A percentile compares a stretch with the other conserved stretches of the same genome.
Conservation (phyloP, 768 basidiomycete species). For the Kwoniella mangroviensis region DNA sequence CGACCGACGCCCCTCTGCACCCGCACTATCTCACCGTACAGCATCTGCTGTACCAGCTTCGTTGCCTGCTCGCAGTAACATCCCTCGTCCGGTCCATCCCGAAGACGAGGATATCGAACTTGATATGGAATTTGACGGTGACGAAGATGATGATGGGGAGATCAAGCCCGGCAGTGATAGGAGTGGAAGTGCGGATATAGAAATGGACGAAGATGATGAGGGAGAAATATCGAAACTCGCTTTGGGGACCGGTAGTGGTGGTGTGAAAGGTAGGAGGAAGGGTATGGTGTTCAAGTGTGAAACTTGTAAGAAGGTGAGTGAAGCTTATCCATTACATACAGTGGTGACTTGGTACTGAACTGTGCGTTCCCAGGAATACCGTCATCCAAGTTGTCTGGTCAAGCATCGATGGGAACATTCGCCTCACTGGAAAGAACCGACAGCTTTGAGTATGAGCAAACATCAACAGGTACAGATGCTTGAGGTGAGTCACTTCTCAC, state of each 20-base stretch:
- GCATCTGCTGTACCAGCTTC: slow-evolving; percentile 41
- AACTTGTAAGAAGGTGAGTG: slow-evolving; percentile 83
- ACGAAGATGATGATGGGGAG: slow-evolving; percentile 41
- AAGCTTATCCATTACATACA: slow-evolving; percentile 7
- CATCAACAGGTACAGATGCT: slow-evolving; percentile 97
- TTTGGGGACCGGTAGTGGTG: slow-evolving; percentile 55
- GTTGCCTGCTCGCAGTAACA: slow-evolving; percentile 29
- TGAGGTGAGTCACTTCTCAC: slow-evolving; percentile 65
- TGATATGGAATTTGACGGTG: slow-evolving; percentile 49
- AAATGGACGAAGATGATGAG: slow-evolving; percentile 49
- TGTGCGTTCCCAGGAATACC: slow-evolving; percentile 55
- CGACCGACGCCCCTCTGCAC: slow-evolving; percentile 41
- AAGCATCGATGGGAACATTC: slow-evolving; percentile 99
- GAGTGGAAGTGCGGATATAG: slow-evolving; percentile 44
- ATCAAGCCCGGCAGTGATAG: slow-evolving; percentile 28
- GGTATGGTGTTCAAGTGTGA: slow-evolving; percentile 89
- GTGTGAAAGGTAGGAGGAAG: slow-evolving; percentile 68
- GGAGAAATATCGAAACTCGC: slow-evolving; percentile 45
- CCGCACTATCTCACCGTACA: slow-evolving; percentile 8
- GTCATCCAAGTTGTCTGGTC: slow-evolving; percentile 89
- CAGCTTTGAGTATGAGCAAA: slow-evolving; percentile 87
- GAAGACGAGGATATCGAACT: slow-evolving; percentile 51
- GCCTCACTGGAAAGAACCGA: slow-evolving; percentile 91
- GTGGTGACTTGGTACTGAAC: background rate
- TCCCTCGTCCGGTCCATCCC: slow-evolving; percentile 13